Evolutionary conservation across 2,329 filamentous ascomycete genomes (phyloP).

Genomic region (Blastomyces emzantsi): DNA sequence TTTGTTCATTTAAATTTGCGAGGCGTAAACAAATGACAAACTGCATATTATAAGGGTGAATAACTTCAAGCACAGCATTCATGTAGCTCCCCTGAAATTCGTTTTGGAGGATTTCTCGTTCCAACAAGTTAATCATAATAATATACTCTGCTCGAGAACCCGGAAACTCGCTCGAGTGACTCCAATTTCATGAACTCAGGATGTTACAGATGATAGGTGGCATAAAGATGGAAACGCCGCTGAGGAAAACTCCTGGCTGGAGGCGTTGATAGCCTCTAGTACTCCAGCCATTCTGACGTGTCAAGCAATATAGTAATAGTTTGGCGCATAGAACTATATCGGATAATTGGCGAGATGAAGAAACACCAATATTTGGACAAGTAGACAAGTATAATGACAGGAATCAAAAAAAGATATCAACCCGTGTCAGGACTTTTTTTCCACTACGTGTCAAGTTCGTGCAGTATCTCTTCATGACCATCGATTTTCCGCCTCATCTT

Average conservation of each 20-base stretch:
- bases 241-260: slow-evolving; percentile 37
- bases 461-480: neutral
- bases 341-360: neutral
- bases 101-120: neutral
- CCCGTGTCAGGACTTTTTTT: slow-evolving; percentile 41
- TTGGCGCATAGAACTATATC: neutral
- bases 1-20: neutral
- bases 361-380: slow-evolving; percentile 45
- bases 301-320: slow-evolving; percentile 22
- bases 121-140: neutral
- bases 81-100: neutral
- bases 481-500: neutral
- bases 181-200: too few relatives aligned
- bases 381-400: slow-evolving; percentile 49
- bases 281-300: slow-evolving; percentile 43
- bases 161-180: neutral
- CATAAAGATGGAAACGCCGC: slow-evolving; percentile 44
- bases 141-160: neutral
- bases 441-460: slow-evolving; percentile 38
- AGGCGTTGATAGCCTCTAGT: slow-evolving; percentile 38
- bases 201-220: slow-evolving; percentile 36
- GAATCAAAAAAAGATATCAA: slow-evolving; percentile 43
- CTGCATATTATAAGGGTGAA: neutral
- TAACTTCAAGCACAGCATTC: neutral
- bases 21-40: neutral